Conservation (phyloP, 1,139 yeast genomes). For the Protomyces macrosporus region DNA sequence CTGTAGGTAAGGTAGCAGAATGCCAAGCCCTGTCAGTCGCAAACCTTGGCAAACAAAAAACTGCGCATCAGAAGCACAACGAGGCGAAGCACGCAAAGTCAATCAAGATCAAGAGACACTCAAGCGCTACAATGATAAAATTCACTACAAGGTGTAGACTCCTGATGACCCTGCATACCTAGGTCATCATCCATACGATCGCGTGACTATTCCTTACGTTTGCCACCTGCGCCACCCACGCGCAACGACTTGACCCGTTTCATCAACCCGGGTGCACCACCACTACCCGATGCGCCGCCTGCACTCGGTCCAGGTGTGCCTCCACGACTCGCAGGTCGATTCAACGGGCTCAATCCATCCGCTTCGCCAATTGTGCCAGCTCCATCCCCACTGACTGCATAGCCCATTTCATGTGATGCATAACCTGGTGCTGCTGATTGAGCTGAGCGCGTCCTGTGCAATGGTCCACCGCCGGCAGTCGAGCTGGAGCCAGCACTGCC, state of each 20-base stretch:
- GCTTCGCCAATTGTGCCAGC: neutral
- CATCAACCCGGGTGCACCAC: conserved; percentile 7
- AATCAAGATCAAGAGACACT: neutral
- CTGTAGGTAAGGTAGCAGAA: too few relatives aligned
- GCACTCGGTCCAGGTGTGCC: neutral
- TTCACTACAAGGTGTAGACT: neutral
- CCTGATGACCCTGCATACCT: neutral
- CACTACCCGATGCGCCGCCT: neutral
- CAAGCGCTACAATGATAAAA: neutral
- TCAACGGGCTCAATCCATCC: conserved; percentile 8
- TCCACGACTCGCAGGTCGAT: conserved; percentile 12
- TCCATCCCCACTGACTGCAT: neutral
- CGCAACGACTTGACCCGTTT: conserved; percentile 19
- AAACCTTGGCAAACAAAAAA: too few relatives aligned
- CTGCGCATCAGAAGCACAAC: too few relatives aligned
- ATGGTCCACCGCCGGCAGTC: neutral
- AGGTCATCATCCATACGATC: neutral
- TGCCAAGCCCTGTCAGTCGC: too few relatives aligned
- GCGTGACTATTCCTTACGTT: neutral
- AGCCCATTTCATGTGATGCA: neutral
- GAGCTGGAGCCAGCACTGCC: too few relatives aligned
- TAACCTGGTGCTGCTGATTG: neutral
- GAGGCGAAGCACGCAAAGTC: too few relatives aligned
- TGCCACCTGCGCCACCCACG: conserved; percentile 7
- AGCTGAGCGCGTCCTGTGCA: neutral